Evolutionary conservation across 2,329 filamentous ascomycete species (phyloP).

Genomic region (Chaetomium strumarium): DNA sequence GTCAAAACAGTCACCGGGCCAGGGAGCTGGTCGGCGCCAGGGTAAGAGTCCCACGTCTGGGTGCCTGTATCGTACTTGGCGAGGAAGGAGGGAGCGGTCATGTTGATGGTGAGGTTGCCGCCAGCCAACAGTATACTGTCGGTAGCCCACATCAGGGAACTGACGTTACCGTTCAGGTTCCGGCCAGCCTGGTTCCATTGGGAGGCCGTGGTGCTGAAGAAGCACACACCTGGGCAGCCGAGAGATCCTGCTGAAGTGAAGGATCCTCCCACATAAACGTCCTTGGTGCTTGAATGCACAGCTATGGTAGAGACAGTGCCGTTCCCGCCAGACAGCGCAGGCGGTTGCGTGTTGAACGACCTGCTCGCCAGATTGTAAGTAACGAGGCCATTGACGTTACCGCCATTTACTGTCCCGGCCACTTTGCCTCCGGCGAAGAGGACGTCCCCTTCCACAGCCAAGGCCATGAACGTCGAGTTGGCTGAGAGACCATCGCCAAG

Average conservation of each 20-base stretch:
- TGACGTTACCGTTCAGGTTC: constrained; percentile 63
- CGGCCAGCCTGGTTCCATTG: constrained; percentile 79
- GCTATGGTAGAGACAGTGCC: constrained; percentile 72
- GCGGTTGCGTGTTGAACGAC: constrained; percentile 65
- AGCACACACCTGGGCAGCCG: constrained; percentile 74
- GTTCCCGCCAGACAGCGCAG: constrained; percentile 63
- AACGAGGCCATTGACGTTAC: constrained; percentile 64
- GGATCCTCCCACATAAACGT: constrained; percentile 80
- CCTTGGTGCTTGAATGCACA: constrained; percentile 60
- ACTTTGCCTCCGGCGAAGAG: constrained; percentile 81
- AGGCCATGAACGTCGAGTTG: constrained; percentile 68
- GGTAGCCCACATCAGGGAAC: constrained; percentile 69
- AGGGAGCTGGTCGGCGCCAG: constrained; percentile 61
- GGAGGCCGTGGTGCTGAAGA: constrained; percentile 61
- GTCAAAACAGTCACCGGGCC: constrained; percentile 75
- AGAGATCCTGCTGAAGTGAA: constrained; percentile 81
- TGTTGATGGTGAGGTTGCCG: constrained; percentile 66
- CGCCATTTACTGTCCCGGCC: constrained; percentile 61
- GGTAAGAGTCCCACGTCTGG: constrained; percentile 59
- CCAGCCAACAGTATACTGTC: constrained; percentile 67
- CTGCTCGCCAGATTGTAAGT: constrained; percentile 68
- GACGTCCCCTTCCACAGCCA: constrained; percentile 60
- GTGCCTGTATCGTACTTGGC: constrained; percentile 65
- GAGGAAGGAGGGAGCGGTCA: constrained; percentile 56
- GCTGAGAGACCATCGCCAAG: constrained; percentile 59